Evolutionary conservation across 768 basidiomycete species (phyloP).

Genomic region (Dioszegia crocea): DNA sequence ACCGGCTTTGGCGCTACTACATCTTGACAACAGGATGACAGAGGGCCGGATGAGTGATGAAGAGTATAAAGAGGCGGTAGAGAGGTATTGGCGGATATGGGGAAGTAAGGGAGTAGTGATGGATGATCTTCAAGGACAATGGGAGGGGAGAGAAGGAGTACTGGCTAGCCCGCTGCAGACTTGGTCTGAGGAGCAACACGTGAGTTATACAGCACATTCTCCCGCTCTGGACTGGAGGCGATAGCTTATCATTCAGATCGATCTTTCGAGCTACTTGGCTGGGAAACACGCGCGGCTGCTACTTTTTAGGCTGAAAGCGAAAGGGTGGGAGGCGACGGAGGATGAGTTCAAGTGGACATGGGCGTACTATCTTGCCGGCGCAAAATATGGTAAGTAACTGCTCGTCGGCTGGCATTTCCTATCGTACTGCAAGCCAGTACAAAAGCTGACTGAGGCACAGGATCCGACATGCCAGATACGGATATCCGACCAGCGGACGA

Average conservation of each 20-base stretch:
- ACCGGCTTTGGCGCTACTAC: constrained; percentile 36
- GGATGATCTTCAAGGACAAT: constrained; percentile 26
- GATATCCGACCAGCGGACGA: constrained; percentile 33
- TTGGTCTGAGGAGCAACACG: constrained; percentile 9
- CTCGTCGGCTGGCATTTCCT: too few species aligned
- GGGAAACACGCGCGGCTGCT: constrained; percentile 17
- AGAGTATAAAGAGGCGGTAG: constrained; percentile 11
- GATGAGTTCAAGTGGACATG: constrained; percentile 19
- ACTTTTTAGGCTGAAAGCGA: constrained; percentile 9
- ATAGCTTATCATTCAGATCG: constrained; percentile 18
- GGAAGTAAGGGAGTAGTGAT: constrained; percentile 35
- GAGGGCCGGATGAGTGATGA: constrained; percentile 6
- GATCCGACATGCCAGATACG: constrained; percentile 25
- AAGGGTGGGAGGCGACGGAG: constrained; percentile 12
- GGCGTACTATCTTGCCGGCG: constrained; percentile 26
- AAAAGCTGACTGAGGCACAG: constrained; percentile 13
- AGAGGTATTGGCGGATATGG: constrained; percentile 36
- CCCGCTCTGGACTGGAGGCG: neutral
- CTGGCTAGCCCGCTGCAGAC: neutral
- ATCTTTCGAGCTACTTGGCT: constrained; percentile 16
- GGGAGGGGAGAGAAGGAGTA: constrained; percentile 5
- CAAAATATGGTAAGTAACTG: constrained; percentile 35
- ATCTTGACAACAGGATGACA: constrained; percentile 16
- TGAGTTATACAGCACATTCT: constrained; percentile 12
- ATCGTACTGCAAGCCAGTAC: too few species aligned